Evolutionary conservation across 768 basidiomycete species (phyloP).

Genomic region (Boletus rubropictus): DNA sequence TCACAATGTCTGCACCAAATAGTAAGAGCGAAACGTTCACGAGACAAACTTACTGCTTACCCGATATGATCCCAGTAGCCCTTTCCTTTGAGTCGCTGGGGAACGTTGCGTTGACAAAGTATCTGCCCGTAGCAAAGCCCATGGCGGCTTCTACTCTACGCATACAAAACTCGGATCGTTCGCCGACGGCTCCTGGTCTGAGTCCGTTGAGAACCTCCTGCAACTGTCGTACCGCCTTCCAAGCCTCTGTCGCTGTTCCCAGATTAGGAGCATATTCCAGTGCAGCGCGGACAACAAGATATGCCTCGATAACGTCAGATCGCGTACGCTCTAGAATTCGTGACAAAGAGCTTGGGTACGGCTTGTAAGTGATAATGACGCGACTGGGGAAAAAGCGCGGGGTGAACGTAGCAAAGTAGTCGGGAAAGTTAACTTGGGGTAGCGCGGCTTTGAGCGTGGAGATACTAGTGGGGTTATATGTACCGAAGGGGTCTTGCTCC

Average conservation of each 20-base stretch:
- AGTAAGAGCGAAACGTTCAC: slow-evolving; percentile 1
- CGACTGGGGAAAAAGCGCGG: slow-evolving; percentile 69
- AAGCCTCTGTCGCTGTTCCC: slow-evolving; percentile 68
- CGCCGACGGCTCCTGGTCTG: slow-evolving; percentile 79
- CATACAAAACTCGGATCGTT: slow-evolving; percentile 82
- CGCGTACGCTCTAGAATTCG: slow-evolving; percentile 62
- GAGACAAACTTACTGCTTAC: slow-evolving; percentile 33
- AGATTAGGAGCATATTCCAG: slow-evolving; percentile 64
- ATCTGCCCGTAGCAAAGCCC: slow-evolving; percentile 87
- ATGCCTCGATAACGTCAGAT: slow-evolving; percentile 74
- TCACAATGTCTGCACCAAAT: slow-evolving; percentile 57
- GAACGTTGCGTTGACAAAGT: slow-evolving; percentile 84
- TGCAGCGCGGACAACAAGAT: slow-evolving; percentile 76
- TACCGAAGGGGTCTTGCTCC: slow-evolving; percentile 73
- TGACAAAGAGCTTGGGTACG: slow-evolving; percentile 64
- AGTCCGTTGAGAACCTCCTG: slow-evolving; percentile 74
- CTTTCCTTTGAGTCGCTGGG: slow-evolving; percentile 71
- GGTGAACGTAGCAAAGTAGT: slow-evolving; percentile 84
- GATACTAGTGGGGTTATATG: slow-evolving; percentile 81
- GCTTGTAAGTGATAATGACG: slow-evolving; percentile 79
- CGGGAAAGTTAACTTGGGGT: slow-evolving; percentile 71
- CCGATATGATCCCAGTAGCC: slow-evolving; percentile 76
- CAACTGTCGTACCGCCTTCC: slow-evolving; percentile 68
- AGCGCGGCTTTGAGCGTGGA: slow-evolving; percentile 63
- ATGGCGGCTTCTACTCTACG: slow-evolving; percentile 62